Percentiles rank a stretch among this genome's conserved stretches.
phyloP scores from a whole-genome alignment of 2,329 filamentous ascomycete species.

The Calonectria pseudoturangicola region DNA sequence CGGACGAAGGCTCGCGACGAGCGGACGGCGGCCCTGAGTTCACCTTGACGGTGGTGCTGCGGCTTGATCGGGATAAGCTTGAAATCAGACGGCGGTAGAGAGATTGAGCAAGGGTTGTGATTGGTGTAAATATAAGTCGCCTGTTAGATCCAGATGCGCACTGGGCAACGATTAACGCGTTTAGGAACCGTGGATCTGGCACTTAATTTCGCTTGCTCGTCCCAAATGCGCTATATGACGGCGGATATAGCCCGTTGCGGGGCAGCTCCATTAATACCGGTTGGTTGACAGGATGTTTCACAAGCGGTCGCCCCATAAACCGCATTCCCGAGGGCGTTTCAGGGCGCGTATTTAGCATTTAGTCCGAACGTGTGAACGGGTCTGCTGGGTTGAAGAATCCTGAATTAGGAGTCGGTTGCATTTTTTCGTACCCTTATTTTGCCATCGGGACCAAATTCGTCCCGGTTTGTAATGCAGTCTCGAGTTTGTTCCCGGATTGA shows the following conservation, averaged over 20 bases:
- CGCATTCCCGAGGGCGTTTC: constrained; percentile 21
- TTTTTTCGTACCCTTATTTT: not conserved
- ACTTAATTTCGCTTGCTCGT: constrained; percentile 30
- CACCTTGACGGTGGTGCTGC: constrained; percentile 25
- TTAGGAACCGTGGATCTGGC: constrained; percentile 31
- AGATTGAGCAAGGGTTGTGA: constrained; percentile 8
- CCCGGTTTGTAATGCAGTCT: not conserved
- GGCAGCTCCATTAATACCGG: not conserved
- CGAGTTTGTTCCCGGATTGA: not conserved
- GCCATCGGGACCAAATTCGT: not conserved
- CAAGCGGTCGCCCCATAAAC: constrained; percentile 9
- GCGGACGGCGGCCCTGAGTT: not conserved
- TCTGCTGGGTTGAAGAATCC: not conserved
- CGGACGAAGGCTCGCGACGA: not conserved
- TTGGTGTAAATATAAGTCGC: constrained; percentile 25
- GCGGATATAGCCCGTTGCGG: constrained; percentile 15
- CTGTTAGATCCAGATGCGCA: constrained; percentile 24
- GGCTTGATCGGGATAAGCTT: constrained; percentile 22
- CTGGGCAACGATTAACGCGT: constrained; percentile 24
- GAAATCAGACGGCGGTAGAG: constrained; percentile 2
- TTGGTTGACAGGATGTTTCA: constrained; percentile 4
- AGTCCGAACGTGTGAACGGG: not conserved
- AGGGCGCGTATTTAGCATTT: constrained; percentile 5
- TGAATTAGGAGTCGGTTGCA: not conserved
- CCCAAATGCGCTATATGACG: constrained; percentile 19